phyloP scores from a whole-genome alignment of 139 green algal genomes.

The Gonium pectorale region DNA sequence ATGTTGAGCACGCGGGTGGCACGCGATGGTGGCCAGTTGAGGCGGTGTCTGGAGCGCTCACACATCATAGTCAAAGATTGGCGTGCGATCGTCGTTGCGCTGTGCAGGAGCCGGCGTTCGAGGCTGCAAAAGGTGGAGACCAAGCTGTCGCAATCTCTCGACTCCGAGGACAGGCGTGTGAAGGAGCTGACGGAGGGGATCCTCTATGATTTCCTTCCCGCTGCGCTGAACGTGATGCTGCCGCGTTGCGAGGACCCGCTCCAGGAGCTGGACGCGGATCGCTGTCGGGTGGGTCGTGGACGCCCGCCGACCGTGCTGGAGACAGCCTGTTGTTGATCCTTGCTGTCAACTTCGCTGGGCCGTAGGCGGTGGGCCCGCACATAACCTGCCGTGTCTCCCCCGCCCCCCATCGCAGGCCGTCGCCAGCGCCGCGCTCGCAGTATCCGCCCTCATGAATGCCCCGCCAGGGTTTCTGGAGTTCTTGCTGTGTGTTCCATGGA shows the following conservation, averaged over 20 bases:
- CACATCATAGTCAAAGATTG: no score
- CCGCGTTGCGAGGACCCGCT: conserved; percentile 61
- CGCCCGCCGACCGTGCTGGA: no score
- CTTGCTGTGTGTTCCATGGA: conserved; percentile 82
- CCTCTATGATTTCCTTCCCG: conserved; percentile 70
- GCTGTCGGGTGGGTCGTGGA: conserved; percentile 61
- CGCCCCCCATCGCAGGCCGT: conserved; percentile 56
- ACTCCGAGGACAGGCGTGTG: conserved; percentile 68
- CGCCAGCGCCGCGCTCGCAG: conserved; percentile 64
- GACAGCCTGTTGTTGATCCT: not conserved
- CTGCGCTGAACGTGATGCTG: conserved; percentile 67
- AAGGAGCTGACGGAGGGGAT: conserved; percentile 73
- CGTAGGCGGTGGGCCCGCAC: no score
- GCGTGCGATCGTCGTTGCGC: no score
- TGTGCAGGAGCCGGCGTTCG: conserved; percentile 9
- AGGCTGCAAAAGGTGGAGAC: conserved; percentile 47
- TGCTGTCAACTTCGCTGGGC: not conserved
- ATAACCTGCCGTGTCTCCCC: not conserved
- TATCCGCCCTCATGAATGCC: conserved; percentile 73
- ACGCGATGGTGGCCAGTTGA: no score
- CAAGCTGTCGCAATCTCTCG: conserved; percentile 55
- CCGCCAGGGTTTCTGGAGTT: conserved; percentile 84
- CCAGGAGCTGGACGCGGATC: conserved; percentile 54
- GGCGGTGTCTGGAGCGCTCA: no score
- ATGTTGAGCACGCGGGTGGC: no score